Evolutionary conservation across 2,329 filamentous ascomycete species (phyloP).

Genomic region (Fusarium pseudonygamai): DNA sequence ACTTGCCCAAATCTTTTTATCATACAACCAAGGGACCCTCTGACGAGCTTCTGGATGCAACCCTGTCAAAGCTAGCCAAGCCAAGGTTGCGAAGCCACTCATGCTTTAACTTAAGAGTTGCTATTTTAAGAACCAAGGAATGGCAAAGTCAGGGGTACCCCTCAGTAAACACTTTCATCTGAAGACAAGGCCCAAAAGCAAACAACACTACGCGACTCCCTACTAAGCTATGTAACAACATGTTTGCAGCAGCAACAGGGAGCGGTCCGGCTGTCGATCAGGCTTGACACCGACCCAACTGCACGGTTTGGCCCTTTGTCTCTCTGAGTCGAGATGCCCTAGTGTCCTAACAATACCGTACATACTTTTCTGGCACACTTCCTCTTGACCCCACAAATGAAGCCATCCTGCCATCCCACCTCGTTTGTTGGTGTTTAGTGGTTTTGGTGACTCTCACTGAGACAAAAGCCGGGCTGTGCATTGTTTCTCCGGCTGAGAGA

Average conservation of each 20-base stretch:
- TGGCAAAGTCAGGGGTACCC: slow-evolving; percentile 45
- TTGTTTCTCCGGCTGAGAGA: slow-evolving; percentile 6
- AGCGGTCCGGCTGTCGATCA: slow-evolving; percentile 42
- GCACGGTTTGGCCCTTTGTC: slow-evolving; percentile 7
- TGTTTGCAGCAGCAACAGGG: slow-evolving; percentile 35
- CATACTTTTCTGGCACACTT: slow-evolving; percentile 2
- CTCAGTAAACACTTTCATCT: slow-evolving; percentile 24
- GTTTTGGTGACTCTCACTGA: slow-evolving; percentile 17
- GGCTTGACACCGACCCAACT: slow-evolving; percentile 19
- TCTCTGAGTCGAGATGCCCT: not conserved
- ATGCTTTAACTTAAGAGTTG: slow-evolving; percentile 1
- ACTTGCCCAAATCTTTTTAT: not conserved
- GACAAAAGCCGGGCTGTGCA: slow-evolving; percentile 28
- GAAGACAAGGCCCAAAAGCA: not conserved
- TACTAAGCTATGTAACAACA: slow-evolving; percentile 5
- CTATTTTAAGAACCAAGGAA: slow-evolving; percentile 43
- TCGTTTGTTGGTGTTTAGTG: slow-evolving; percentile 9
- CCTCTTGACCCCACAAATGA: slow-evolving; percentile 17
- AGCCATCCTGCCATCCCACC: slow-evolving; percentile 24
- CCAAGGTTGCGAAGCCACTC: slow-evolving; percentile 17
- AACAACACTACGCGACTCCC: not conserved
- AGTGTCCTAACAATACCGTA: not conserved
- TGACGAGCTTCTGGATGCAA: slow-evolving; percentile 19
- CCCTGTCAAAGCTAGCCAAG: slow-evolving; percentile 21
- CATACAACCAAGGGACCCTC: not conserved